Evolutionary conservation across 345 rosid species (phyloP), one percentile per base, ranked within the genome.

Genomic region (Arabidopsis arenosa): DNA sequence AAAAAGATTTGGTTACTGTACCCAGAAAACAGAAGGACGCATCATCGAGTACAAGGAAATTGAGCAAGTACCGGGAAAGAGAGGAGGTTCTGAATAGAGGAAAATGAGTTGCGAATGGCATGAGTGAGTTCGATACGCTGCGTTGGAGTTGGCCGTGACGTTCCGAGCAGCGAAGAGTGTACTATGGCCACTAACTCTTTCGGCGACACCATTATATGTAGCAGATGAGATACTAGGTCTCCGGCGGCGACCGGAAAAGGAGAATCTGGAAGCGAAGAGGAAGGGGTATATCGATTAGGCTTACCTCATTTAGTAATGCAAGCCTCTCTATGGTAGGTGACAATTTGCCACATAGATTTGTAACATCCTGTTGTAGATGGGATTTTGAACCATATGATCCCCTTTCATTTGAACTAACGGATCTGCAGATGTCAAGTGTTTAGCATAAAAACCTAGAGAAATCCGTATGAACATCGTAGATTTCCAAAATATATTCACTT

Each of bases 221-320:
- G 21, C 21, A 18, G 21, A 18, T 18, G 30, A 28, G 30, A 45
- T 47, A 36, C 48, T 39, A 68, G 72, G 11, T 53, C 62, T 37
- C 2, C 40, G 62, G 15, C 51, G 39, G 17, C 48, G 49, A 14
- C 30, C 30, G 30, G 30, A 28, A 28, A 2, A 28, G 30, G 30
- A 28, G 2, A 28, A 28, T 2, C 30, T 18, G 21, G 21, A 18
- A 18, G 21, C 21, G 21, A 3, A 28, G 30, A 28, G 2, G 4
- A 28, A 2, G 21, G 21, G 21, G 48, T 8, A 47, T 9, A 63
- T 28, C 37, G 2, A 49, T 30, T 37, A 21, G 53, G 72, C 48
- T 87, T 87, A 92, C 98, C 97, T 95, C 97, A 48, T 83, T 89
- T 23, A 92, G 84, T 76, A 85, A 79, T 69, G 85, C 93, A 18